These are phyloP conservation scores for Epithele typhae DNA, from an alignment of 768 basidiomycete genomes.

Conservation along the genomic window DNA sequence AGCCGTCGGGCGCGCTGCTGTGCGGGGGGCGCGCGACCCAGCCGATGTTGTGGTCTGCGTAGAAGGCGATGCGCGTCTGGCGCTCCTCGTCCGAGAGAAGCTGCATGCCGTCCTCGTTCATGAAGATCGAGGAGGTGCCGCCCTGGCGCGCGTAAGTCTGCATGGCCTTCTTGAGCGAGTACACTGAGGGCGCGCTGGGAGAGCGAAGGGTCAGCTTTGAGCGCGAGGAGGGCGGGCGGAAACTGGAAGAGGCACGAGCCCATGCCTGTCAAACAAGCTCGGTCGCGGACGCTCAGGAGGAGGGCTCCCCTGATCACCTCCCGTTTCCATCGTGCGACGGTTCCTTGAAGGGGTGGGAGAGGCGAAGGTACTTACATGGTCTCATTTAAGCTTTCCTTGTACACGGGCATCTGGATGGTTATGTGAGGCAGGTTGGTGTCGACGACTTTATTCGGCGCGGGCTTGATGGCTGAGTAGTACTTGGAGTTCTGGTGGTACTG, in stretches of 20 bases:
- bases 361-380: slow-evolving; percentile 57
- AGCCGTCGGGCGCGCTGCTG: slow-evolving; percentile 55
- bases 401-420: slow-evolving; percentile 82
- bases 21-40: slow-evolving; percentile 83
- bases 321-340: no score
- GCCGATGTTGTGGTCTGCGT: slow-evolving; percentile 72
- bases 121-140: slow-evolving; percentile 71
- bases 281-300: no score
- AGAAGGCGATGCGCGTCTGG: slow-evolving; percentile 65
- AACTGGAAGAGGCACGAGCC: no score
- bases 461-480: slow-evolving; percentile 72
- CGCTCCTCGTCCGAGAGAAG: slow-evolving; percentile 57
- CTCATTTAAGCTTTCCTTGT: slow-evolving; percentile 79
- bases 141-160: slow-evolving; percentile 92
- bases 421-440: slow-evolving; percentile 68
- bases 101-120: slow-evolving; percentile 85
- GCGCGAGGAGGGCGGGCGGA: no score
- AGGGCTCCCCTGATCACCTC: no score
- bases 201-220: slow-evolving; percentile 2
- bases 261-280: no score
- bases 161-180: slow-evolving; percentile 80
- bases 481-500: slow-evolving; percentile 83
- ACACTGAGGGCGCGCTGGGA: slow-evolving; percentile 64
- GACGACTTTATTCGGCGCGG: slow-evolving; percentile 56
- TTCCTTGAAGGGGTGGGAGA: no score